These are phyloP conservation scores for Lachnellula subtilissima DNA, from an alignment of 2,329 filamentous ascomycete genomes.

Conservation along the genomic window DNA sequence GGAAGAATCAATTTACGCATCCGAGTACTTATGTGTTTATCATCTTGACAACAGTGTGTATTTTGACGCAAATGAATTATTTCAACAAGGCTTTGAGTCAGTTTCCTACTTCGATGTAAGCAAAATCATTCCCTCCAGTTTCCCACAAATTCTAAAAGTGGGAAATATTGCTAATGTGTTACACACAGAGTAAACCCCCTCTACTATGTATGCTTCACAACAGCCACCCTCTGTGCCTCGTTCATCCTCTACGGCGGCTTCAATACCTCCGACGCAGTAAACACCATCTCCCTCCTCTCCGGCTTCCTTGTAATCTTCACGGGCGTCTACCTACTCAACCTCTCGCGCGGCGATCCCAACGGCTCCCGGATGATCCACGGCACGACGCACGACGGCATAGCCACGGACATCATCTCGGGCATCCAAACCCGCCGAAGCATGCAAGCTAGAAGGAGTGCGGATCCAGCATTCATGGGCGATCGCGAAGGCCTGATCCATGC, in stretches of 20 bases:
- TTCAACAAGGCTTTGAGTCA: conserved; percentile 98
- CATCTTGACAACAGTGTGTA: conserved; percentile 88
- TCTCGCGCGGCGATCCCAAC: conserved; percentile 88
- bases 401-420: conserved; percentile 85
- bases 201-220: conserved; percentile 97
- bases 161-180: conserved; percentile 8
- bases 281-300: conserved; percentile 85
- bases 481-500: conserved; percentile 79
- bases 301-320: conserved; percentile 94
- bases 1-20: conserved; percentile 92
- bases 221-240: conserved; percentile 85
- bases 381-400: conserved; percentile 67
- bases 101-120: conserved; percentile 95
- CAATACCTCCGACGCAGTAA: conserved; percentile 88
- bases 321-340: conserved; percentile 90
- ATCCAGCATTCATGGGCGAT: conserved; percentile 60
- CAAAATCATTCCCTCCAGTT: conserved; percentile 15
- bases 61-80: conserved; percentile 99
- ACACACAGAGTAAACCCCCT: conserved; percentile 60
- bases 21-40: conserved; percentile 97
- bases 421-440: conserved; percentile 89
- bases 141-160: background rate
- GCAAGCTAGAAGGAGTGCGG: conserved; percentile 75
- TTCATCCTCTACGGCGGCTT: conserved; percentile 96
- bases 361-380: conserved; percentile 63